Evolutionary conservation across 108 stramenopile genomes (phyloP), one percentile per base, ranked within the genome.

Genomic region (Thalassiosira profunda): DNA sequence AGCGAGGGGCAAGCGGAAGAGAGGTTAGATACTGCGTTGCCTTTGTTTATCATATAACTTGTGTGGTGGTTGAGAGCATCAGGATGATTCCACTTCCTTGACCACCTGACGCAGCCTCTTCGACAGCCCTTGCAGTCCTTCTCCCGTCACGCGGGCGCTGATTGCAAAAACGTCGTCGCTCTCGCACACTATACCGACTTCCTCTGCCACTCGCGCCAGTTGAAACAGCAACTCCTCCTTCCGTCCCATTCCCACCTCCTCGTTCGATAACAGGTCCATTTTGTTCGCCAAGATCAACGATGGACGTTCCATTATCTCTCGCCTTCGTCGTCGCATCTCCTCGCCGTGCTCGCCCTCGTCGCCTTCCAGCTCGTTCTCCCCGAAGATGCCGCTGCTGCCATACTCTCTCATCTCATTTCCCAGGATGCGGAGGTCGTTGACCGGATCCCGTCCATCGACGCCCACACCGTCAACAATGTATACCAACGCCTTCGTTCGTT

Each of bases 271-370:
- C 28, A 96, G 79, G 63, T 96, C 95, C 65, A 93, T 65, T 48
- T 96, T 96, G 63, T 96, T 96, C 31, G 91, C 92, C 52, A 91
- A 76, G 37, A 96, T 81, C 18, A 96, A 55, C 15, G 89, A 84
- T 14, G 84, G 79, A 8, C 91, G 67, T 11, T 86, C 83, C 77
- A 89, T 61, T 64, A 96, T 80, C 23, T 74, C 78, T 58, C 76
- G 69, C 15, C 76, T 67, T 46, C 76, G 36, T 56, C 76, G 45
- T 51, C 36, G 37, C 67, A 70, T 63, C 37, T 79, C 76, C 12
- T 79, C 72, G 21, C 45, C 63, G 42, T 47, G 54, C 28, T 58
- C 65, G 34, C 34, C 37, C 17, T 64, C 35, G 6, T 47, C 44
- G 3, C 33, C 66, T 41, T 52, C 31, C 0, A 65, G 57, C 42